These are phyloP conservation scores for Boeremia exigua DNA, from an alignment of 2,329 filamentous ascomycete genomes.

Conservation along the genomic window DNA sequence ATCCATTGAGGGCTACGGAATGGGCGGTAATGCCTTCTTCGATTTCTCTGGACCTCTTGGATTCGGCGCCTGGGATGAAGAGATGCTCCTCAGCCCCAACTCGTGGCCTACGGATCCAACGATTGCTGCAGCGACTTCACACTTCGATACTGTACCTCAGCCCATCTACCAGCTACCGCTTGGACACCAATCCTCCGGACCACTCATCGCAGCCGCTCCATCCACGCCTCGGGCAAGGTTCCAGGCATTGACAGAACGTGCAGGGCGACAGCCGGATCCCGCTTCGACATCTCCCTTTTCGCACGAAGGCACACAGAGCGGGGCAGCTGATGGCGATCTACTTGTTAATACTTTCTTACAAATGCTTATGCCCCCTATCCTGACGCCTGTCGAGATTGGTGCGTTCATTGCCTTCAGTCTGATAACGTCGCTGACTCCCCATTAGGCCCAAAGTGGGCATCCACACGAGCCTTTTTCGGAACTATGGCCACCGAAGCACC, in stretches of 20 bases:
- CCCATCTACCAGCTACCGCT: slow-evolving; percentile 28
- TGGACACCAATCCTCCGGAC: slow-evolving; percentile 23
- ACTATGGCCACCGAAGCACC: slow-evolving; percentile 56
- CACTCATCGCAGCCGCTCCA: slow-evolving; percentile 13
- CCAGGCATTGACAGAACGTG: slow-evolving; percentile 23
- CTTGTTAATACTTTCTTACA: slow-evolving; percentile 58
- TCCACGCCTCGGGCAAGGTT: slow-evolving; percentile 17
- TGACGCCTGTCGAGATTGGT: slow-evolving; percentile 61
- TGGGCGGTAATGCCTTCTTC: slow-evolving; percentile 30
- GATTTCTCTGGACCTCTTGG: slow-evolving; percentile 38
- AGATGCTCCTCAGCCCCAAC: slow-evolving; percentile 40
- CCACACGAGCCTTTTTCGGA: slow-evolving; percentile 57
- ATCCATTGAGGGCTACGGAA: slow-evolving; percentile 26
- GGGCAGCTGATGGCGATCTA: slow-evolving; percentile 41
- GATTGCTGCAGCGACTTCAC: slow-evolving; percentile 14
- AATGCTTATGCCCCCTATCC: slow-evolving; percentile 59
- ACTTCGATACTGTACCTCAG: slow-evolving; percentile 27
- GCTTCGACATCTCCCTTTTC: slow-evolving; percentile 40
- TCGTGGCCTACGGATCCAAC: slow-evolving; percentile 37
- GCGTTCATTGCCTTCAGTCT: neutral
- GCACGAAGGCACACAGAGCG: slow-evolving; percentile 28
- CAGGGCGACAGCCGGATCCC: slow-evolving; percentile 23
- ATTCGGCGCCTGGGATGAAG: slow-evolving; percentile 40
- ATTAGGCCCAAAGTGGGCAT: slow-evolving; percentile 55
- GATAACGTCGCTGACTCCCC: neutral